phyloP scores from a whole-genome alignment of 2,329 filamentous ascomycete genomes.

The Colletotrichum gigasporum region DNA sequence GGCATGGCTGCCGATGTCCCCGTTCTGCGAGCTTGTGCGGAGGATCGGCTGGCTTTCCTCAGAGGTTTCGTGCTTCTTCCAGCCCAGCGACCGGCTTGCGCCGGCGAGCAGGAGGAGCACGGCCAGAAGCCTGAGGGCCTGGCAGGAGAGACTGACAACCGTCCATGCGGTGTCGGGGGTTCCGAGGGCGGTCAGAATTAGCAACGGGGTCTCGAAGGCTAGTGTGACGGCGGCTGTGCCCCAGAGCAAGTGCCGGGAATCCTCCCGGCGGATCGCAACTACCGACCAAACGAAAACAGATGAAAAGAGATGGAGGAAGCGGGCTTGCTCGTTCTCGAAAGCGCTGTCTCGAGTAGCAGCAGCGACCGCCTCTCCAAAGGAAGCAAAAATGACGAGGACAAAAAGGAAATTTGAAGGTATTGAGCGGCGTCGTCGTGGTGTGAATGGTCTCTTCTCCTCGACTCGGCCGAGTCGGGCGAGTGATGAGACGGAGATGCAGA shows the following conservation, averaged over 20 bases:
- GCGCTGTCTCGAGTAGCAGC: neutral
- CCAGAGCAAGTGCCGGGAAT: neutral
- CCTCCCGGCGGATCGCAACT: neutral
- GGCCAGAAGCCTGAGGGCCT: neutral
- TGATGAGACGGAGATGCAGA: neutral
- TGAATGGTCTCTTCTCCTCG: neutral
- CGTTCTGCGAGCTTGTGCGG: neutral
- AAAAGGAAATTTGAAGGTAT: neutral
- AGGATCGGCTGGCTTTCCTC: conserved; percentile 15
- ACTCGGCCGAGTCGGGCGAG: neutral
- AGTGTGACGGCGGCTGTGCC: neutral
- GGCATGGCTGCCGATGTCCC: neutral
- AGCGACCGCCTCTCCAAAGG: neutral
- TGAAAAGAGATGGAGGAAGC: neutral
- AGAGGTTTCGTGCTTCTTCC: neutral
- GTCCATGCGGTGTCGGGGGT: too few species aligned
- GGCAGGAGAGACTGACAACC: neutral
- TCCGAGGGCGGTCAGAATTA: neutral
- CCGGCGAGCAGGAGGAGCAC: neutral
- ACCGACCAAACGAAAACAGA: neutral
- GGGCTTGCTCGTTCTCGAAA: neutral
- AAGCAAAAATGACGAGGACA: neutral
- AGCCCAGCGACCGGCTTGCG: neutral
- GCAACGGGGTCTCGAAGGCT: neutral
- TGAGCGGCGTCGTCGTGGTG: neutral